Percentiles rank a stretch among this genome's conserved stretches.
phyloP scores from a whole-genome alignment of 306 rosid genomes.

The Fragaria iinumae region DNA sequence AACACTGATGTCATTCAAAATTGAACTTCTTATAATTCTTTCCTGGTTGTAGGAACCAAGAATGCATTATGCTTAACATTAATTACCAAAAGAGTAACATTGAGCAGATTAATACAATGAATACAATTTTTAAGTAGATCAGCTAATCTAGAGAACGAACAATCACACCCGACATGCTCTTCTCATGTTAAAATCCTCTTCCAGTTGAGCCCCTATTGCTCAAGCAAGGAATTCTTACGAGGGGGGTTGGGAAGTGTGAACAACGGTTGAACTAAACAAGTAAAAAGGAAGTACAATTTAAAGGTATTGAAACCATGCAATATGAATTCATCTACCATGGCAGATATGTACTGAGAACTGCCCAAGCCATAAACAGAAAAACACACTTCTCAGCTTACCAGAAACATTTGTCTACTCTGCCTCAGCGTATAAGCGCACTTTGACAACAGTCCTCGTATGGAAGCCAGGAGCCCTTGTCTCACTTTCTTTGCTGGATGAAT shows the following conservation, averaged over 20 bases:
- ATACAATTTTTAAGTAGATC: background rate
- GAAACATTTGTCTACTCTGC: constrained; percentile 76
- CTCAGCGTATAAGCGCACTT: constrained; percentile 58
- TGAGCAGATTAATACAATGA: background rate
- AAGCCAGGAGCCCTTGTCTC: constrained; percentile 82
- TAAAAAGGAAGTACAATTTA: background rate
- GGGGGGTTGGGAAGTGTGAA: background rate
- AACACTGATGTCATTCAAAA: background rate
- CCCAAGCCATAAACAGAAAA: constrained; percentile 8
- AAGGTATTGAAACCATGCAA: background rate
- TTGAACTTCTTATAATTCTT: background rate
- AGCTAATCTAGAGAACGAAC: background rate
- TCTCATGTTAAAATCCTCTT: background rate
- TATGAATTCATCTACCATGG: background rate
- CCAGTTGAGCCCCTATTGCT: background rate
- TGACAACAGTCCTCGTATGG: constrained; percentile 63
- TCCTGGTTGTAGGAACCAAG: background rate
- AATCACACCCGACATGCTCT: background rate
- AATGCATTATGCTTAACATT: background rate
- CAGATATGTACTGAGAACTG: constrained; percentile 13
- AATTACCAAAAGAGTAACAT: background rate
- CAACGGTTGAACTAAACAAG: background rate
- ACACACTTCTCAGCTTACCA: constrained; percentile 61
- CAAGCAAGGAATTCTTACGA: background rate
- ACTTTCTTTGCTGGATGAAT: constrained; percentile 75